phyloP scores from a whole-genome alignment of 2,329 filamentous ascomycete genomes.

The Arthrocladium fulminans region DNA sequence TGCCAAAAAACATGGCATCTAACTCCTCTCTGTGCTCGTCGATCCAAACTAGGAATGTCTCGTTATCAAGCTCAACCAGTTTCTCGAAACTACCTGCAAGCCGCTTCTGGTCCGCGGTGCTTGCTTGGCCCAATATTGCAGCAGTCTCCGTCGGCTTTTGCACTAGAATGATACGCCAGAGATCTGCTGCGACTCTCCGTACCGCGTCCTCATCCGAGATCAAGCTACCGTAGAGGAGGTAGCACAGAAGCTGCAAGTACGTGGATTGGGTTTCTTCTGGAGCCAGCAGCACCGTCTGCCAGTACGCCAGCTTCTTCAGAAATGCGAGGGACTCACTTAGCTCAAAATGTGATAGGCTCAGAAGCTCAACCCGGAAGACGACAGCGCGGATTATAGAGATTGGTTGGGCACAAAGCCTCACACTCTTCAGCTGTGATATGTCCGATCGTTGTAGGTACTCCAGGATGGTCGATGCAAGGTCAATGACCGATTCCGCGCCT shows the following conservation, averaged over 20 bases:
- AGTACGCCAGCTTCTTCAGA: conserved; percentile 81
- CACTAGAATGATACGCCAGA: conserved; percentile 87
- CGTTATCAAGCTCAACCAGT: conserved; percentile 79
- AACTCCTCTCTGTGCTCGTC: conserved; percentile 70
- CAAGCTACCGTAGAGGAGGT: conserved; percentile 83
- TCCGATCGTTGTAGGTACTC: conserved; percentile 86
- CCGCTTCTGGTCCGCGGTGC: conserved; percentile 60
- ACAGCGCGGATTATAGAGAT: conserved; percentile 66
- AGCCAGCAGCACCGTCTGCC: conserved; percentile 84
- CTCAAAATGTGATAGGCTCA: conserved; percentile 76
- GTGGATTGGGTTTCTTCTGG: conserved; percentile 70
- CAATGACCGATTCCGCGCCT: conserved; percentile 71
- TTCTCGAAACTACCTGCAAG: conserved; percentile 71
- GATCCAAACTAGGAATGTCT: conserved; percentile 79
- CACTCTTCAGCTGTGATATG: conserved; percentile 69
- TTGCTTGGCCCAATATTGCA: conserved; percentile 62
- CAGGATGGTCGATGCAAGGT: conserved; percentile 74
- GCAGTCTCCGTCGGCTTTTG: conserved; percentile 82
- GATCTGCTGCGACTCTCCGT: conserved; percentile 66
- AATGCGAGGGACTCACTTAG: conserved; percentile 60
- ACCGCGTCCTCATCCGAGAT: conserved; percentile 60
- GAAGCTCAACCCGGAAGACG: conserved; percentile 68
- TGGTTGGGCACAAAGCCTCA: conserved; percentile 82
- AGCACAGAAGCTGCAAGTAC: conserved; percentile 78
- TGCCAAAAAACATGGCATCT: conserved; percentile 72